A percentile compares a stretch with the other conserved stretches of the same genome.
phyloP scores from a whole-genome alignment of 1,284 basidiomycete species.

The Melanopsichium pennsylvanicum region DNA sequence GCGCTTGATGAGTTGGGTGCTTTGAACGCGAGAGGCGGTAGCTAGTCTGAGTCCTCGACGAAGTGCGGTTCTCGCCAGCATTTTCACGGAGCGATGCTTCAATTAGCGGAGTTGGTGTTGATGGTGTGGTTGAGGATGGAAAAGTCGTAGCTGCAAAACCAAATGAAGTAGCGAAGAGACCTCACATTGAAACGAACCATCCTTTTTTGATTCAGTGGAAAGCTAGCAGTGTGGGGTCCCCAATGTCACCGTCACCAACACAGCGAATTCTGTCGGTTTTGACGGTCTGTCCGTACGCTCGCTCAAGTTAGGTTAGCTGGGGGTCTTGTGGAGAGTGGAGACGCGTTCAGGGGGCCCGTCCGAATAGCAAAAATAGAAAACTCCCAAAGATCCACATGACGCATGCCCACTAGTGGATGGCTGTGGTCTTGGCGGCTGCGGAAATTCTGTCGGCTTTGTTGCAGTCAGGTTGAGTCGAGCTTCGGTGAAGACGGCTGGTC shows the following conservation, averaged over 20 bases:
- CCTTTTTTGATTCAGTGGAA: too few relatives aligned
- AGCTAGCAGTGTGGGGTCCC: constrained; percentile 21
- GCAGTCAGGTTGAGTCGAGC: too few relatives aligned
- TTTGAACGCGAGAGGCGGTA: background rate
- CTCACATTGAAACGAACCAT: too few relatives aligned
- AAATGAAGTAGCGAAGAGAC: background rate
- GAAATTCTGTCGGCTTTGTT: background rate
- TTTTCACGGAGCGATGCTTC: too few relatives aligned
- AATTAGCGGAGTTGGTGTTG: too few relatives aligned
- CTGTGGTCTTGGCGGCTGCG: background rate
- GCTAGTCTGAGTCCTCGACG: constrained; percentile 14
- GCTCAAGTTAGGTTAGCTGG: too few relatives aligned
- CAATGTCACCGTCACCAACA: background rate
- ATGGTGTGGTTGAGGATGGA: too few relatives aligned
- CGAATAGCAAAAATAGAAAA: too few relatives aligned
- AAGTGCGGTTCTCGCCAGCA: constrained; percentile 21
- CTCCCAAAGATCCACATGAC: too few relatives aligned
- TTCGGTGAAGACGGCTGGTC: background rate
- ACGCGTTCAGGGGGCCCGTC: too few relatives aligned
- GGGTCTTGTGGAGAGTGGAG: too few relatives aligned
- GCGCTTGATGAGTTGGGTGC: constrained; percentile 7
- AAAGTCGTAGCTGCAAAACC: background rate
- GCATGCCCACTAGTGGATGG: too few relatives aligned
- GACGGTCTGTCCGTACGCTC: constrained; percentile 17
- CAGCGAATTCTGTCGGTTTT: constrained; percentile 14